These are phyloP conservation scores for Aspergillus arachidicola DNA, from an alignment of 2,329 filamentous ascomycete genomes.

Conservation along the genomic window DNA sequence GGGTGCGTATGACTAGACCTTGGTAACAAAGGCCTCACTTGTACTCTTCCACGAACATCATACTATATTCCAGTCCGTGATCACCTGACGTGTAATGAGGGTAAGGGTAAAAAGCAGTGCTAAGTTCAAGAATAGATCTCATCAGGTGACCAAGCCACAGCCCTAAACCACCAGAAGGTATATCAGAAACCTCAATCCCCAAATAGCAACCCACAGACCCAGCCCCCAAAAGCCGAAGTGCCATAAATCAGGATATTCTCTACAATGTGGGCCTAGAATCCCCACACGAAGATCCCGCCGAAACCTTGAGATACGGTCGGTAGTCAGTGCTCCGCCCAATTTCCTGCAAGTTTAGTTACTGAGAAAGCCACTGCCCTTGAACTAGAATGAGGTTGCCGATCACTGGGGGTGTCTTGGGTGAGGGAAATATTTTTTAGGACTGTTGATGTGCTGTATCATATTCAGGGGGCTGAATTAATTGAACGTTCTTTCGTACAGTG, in stretches of 20 bases:
- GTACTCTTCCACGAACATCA: background rate
- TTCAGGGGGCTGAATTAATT: background rate
- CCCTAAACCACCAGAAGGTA: background rate
- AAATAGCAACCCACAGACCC: background rate
- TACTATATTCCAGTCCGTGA: background rate
- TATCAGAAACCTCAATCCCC: background rate
- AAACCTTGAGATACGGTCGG: background rate
- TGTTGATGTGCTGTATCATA: background rate
- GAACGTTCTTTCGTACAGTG: background rate
- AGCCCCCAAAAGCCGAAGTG: background rate
- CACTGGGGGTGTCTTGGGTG: background rate
- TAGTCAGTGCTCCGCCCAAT: background rate
- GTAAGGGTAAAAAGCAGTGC: rapidly evolving
- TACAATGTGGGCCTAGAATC: background rate
- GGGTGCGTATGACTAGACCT: background rate
- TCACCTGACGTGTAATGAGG: background rate
- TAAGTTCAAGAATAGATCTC: background rate
- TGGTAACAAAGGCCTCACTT: background rate
- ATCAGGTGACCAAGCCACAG: background rate
- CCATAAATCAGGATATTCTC: background rate
- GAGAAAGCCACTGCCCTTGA: too few species aligned
- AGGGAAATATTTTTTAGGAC: background rate
- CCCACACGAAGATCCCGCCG: background rate
- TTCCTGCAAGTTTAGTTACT: background rate
- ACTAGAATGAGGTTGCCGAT: too few species aligned